Evolutionary conservation across 2,329 filamentous ascomycete genomes (phyloP).

Genomic region (Nothomitra cinnamomea): DNA sequence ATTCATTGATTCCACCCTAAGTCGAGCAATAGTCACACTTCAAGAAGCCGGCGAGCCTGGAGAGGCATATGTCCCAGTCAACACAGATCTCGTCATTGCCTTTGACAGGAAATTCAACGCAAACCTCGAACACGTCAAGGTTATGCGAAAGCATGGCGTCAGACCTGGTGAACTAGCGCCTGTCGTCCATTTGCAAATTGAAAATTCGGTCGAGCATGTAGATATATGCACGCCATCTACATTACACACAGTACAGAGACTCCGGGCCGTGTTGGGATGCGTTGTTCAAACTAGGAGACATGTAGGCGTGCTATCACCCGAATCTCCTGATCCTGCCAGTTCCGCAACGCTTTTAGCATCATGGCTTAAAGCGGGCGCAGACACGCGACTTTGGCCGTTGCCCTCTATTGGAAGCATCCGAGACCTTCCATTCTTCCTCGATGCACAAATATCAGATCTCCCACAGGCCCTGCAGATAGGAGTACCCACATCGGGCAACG

Average conservation of each 20-base stretch:
- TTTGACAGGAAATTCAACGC: conserved; percentile 26
- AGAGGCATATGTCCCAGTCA: neutral
- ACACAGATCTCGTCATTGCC: conserved; percentile 18
- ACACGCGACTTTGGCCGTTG: neutral
- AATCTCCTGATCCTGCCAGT: neutral
- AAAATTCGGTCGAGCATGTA: conserved; percentile 30
- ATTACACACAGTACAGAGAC: conserved; percentile 10
- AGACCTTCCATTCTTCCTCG: neutral
- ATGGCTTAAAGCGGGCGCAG: neutral
- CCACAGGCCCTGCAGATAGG: neutral
- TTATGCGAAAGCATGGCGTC: conserved; percentile 22
- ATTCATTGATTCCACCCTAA: neutral
- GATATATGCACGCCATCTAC: conserved; percentile 23
- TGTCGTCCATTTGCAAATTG: conserved; percentile 26
- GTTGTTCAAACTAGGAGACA: conserved; percentile 7
- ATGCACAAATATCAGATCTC: neutral
- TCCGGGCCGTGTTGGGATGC: conserved; percentile 14
- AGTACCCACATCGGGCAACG: neutral
- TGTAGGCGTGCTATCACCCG: conserved; percentile 1
- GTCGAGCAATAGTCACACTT: conserved; percentile 1
- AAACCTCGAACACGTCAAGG: conserved; percentile 22
- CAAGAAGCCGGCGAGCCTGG: conserved; percentile 3
- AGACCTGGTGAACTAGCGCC: conserved; percentile 22
- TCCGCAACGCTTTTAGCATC: neutral
- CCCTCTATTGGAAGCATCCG: neutral